Conservation (phyloP, 2,329 filamentous ascomycete genomes). For the Xylariaceae sp. region DNA sequence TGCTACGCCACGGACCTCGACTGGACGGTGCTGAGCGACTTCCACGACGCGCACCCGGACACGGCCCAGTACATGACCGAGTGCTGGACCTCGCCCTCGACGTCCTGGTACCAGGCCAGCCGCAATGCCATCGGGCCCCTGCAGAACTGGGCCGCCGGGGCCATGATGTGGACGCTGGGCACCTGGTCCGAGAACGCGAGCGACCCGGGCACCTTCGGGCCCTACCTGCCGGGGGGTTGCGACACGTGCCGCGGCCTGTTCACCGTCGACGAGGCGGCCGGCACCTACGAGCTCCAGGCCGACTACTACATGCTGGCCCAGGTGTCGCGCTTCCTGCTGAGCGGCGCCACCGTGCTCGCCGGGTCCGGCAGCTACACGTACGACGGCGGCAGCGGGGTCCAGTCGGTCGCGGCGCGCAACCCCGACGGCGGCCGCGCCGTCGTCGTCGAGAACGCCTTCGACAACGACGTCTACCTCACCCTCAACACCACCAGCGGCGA, state of each 20-base stretch:
- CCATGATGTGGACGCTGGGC: slow-evolving; percentile 37
- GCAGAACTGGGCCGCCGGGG: slow-evolving; percentile 39
- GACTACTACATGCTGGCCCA: slow-evolving; percentile 49
- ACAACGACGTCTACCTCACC: slow-evolving; percentile 35
- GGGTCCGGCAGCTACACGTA: slow-evolving; percentile 38
- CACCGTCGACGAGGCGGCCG: slow-evolving; percentile 40
- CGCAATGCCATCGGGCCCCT: slow-evolving; percentile 37
- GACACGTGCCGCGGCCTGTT: slow-evolving; percentile 43
- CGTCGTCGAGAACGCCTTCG: slow-evolving; percentile 39
- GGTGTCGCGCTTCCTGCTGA: slow-evolving; percentile 40
- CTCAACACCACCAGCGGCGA: slow-evolving; percentile 26
- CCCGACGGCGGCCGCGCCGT: slow-evolving; percentile 37
- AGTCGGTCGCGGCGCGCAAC: slow-evolving; percentile 39
- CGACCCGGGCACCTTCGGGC: slow-evolving; percentile 34
- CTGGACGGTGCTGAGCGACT: slow-evolving; percentile 30
- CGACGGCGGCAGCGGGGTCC: slow-evolving; percentile 28
- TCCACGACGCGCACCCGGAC: slow-evolving; percentile 31
- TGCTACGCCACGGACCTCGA: slow-evolving; percentile 30
- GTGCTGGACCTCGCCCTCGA: slow-evolving; percentile 33
- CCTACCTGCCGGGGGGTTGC: slow-evolving; percentile 34
- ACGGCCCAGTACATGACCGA: slow-evolving; percentile 41
- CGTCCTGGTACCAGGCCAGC: slow-evolving; percentile 29
- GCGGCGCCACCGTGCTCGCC: slow-evolving; percentile 33
- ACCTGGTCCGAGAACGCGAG: slow-evolving; percentile 26
- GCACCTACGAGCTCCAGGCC: slow-evolving; percentile 36